These are phyloP conservation scores for Pholiota molesta DNA, from an alignment of 768 basidiomycete species.

Conservation along the genomic window DNA sequence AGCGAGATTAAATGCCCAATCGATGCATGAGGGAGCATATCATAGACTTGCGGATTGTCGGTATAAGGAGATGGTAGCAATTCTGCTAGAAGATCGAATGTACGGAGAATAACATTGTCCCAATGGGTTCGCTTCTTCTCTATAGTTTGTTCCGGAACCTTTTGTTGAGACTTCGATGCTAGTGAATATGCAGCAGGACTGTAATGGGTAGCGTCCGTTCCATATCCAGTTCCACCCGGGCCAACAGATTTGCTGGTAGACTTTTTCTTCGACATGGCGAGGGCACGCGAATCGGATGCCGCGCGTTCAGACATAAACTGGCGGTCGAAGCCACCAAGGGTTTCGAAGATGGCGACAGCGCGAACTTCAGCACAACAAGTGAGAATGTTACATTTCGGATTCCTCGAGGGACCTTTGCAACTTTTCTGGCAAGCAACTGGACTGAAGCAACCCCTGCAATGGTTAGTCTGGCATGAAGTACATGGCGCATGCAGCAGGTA, in stretches of 20 bases:
- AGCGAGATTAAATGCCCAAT: conserved; percentile 42
- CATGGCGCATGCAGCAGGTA: conserved; percentile 48
- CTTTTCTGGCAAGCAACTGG: conserved; percentile 37
- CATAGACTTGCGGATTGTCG: conserved; percentile 44
- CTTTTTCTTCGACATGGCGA: conserved; percentile 31
- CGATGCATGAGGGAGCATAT: conserved; percentile 51
- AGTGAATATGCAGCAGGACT: not conserved
- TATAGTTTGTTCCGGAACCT: not conserved
- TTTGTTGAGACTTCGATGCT: not conserved
- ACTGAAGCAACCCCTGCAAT: conserved; percentile 54
- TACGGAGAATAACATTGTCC: conserved; percentile 43
- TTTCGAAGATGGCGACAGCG: conserved; percentile 54
- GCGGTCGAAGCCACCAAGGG: conserved; percentile 51
- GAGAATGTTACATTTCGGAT: conserved; percentile 35
- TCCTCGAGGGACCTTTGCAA: conserved; percentile 44
- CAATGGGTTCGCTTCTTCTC: conserved; percentile 28
- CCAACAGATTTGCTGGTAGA: conserved; percentile 34
- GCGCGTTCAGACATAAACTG: conserved; percentile 44
- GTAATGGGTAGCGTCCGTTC: conserved; percentile 24
- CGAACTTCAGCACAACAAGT: conserved; percentile 50
- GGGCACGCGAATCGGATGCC: conserved; percentile 40
- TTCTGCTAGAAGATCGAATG: conserved; percentile 39
- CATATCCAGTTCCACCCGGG: conserved; percentile 58
- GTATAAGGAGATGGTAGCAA: conserved; percentile 50
- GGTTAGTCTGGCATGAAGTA: conserved; percentile 41